Evolutionary conservation across 345 rosid species (phyloP), one percentile per base, ranked within the genome.

Genomic region (Erucastrum elatum): DNA sequence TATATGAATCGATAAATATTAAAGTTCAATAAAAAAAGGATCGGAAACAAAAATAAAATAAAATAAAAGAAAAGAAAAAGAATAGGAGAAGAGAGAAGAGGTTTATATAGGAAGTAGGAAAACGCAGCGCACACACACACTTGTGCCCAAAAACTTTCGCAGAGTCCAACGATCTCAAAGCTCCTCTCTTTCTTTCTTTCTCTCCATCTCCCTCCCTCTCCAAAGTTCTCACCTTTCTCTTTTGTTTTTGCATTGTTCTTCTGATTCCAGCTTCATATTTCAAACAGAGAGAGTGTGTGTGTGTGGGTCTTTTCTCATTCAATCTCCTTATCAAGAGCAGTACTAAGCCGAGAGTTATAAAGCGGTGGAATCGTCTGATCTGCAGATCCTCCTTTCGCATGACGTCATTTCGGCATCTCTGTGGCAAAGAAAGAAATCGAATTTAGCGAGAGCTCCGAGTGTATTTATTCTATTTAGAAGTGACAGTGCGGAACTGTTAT

Each of bases 101-200:
- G 9, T 64, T 64, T 64, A 64, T 64, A 33, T 64, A 33, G 66
- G 66, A 63, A 63, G 41, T 3, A 31, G 39, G 10, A 15, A n/a
- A 26, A 62, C 37, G n/a, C 66, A 61, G 29, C 41, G 5, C 9
- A 46, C 16, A 49, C 0, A 62, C 35, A 62, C 66, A 41, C 66
- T 21, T 21, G 21, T 21, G 21, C 21, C 21, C 21, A 21, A n/a
- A 1, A 34, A 8, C 67, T 33, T 64, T 64, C 26, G 44, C 67
- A 66, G 70, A 39, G 56, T 79, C 75, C 82, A 31, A 74, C 78
- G 75, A 79, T 74, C 78, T n/a, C n/a, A n/a, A n/a, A n/a, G n/a
- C n/a, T n/a, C n/a, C n/a, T 61, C 77, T 60, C 74, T 67, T 3
- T 71, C 59, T 5, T 4, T 59, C 82, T 72, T 31, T 58, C 68